These are phyloP conservation scores for Geosmithia morbida DNA, from an alignment of 2,329 filamentous ascomycete species.

Conservation along the genomic window DNA sequence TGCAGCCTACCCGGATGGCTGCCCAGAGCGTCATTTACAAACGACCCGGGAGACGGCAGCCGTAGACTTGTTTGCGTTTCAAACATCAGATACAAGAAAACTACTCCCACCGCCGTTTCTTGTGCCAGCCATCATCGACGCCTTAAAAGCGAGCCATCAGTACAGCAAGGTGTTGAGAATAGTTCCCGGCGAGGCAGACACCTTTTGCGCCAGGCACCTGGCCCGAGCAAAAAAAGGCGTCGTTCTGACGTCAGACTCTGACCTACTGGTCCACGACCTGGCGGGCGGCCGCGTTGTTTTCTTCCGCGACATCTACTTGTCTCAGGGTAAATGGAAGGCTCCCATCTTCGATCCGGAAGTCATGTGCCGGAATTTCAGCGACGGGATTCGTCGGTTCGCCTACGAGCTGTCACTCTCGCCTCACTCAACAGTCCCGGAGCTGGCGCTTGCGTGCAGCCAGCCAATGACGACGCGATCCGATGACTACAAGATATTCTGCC, in stretches of 20 bases:
- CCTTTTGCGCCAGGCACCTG: constrained; percentile 57
- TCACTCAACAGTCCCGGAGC: constrained; percentile 13
- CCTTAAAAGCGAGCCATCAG: constrained; percentile 34
- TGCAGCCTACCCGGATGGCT: neutral
- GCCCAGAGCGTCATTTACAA: neutral
- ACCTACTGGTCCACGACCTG: constrained; percentile 64
- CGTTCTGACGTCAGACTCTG: constrained; percentile 74
- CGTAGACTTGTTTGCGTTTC: constrained; percentile 11
- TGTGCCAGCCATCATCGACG: constrained; percentile 63
- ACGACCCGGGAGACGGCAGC: constrained; percentile 1
- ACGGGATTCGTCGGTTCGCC: neutral
- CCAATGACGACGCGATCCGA: constrained; percentile 6
- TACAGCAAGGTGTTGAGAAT: constrained; percentile 47
- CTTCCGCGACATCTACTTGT: constrained; percentile 45
- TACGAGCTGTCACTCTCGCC: constrained; percentile 6
- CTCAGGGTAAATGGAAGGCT: constrained; percentile 7
- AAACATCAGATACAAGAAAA: constrained; percentile 13
- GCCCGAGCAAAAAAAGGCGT: constrained; percentile 30
- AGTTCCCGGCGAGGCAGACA: constrained; percentile 75
- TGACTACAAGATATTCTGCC: constrained; percentile 14
- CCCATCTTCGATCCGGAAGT: constrained; percentile 2
- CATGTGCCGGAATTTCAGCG: constrained; percentile 25
- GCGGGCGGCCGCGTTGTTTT: constrained; percentile 53
- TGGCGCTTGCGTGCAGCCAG: constrained; percentile 12
- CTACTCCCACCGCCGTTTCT: constrained; percentile 51